phyloP scores from a whole-genome alignment of 306 rosid species.

The Ammopiptanthus mongolicus region DNA sequence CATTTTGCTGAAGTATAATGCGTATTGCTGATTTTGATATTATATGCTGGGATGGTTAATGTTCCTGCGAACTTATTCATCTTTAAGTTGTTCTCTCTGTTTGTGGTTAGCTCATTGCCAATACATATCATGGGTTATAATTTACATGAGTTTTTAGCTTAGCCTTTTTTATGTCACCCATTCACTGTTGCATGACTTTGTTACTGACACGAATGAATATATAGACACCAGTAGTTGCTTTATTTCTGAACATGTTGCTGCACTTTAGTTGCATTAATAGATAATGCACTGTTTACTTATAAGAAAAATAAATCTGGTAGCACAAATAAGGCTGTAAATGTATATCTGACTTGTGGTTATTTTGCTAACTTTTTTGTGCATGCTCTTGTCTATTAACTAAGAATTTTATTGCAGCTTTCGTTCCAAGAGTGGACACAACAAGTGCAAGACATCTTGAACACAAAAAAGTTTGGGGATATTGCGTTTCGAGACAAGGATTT shows the following conservation, averaged over 20 bases:
- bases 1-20: background rate
- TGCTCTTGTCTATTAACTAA: background rate
- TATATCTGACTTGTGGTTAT: background rate
- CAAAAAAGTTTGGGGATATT: conserved; percentile 88
- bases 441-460: conserved; percentile 93
- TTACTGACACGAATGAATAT: background rate
- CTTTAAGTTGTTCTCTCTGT: background rate
- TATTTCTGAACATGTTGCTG: background rate
- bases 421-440: conserved; percentile 99
- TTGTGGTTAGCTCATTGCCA: background rate
- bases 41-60: background rate
- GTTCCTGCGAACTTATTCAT: background rate
- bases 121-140: background rate
- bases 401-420: conserved; percentile 61
- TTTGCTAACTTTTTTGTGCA: background rate
- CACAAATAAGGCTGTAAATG: background rate
- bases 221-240: background rate
- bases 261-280: background rate
- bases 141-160: background rate
- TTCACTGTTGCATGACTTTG: background rate
- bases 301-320: no score
- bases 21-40: background rate
- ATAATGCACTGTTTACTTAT: background rate
- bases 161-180: background rate
- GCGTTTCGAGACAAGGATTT: conserved; percentile 96